These are phyloP conservation scores for Cornus florida DNA, from an alignment of 148 eudicot species.

Conservation along the genomic window DNA sequence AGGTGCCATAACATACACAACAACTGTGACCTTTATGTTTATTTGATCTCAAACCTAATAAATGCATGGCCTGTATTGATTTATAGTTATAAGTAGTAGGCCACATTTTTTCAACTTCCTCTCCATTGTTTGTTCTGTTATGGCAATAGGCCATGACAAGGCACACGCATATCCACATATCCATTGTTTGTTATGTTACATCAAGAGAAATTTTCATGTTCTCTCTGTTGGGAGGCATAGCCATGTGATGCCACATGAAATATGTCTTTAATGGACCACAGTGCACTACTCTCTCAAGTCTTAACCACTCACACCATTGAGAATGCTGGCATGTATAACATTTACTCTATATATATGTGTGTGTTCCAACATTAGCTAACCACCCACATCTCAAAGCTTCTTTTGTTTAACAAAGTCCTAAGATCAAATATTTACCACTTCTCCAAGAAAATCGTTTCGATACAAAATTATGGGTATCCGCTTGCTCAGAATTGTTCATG, in stretches of 20 bases:
- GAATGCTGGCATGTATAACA: neutral
- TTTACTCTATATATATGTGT: neutral
- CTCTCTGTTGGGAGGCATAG: neutral
- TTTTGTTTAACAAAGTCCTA: neutral
- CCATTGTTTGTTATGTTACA: too few relatives aligned
- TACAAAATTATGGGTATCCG: conserved; percentile 22
- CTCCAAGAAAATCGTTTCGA: too few relatives aligned
- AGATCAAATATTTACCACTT: neutral
- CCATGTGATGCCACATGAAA: neutral
- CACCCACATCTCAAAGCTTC: neutral
- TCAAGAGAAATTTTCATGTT: neutral
- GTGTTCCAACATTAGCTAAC: neutral
- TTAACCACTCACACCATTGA: neutral
- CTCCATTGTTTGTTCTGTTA: neutral
- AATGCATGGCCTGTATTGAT: neutral
- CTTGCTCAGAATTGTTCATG: conserved; percentile 10
- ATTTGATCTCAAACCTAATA: neutral
- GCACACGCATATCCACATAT: too few relatives aligned
- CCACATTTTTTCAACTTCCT: neutral
- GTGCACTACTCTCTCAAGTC: too few relatives aligned
- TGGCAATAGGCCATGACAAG: neutral
- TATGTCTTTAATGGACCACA: neutral
- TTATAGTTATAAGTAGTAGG: neutral
- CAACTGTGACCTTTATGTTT: neutral
- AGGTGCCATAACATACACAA: too few relatives aligned